phyloP scores from a whole-genome alignment of 1,284 basidiomycete genomes.

The Ustilago crameri region DNA sequence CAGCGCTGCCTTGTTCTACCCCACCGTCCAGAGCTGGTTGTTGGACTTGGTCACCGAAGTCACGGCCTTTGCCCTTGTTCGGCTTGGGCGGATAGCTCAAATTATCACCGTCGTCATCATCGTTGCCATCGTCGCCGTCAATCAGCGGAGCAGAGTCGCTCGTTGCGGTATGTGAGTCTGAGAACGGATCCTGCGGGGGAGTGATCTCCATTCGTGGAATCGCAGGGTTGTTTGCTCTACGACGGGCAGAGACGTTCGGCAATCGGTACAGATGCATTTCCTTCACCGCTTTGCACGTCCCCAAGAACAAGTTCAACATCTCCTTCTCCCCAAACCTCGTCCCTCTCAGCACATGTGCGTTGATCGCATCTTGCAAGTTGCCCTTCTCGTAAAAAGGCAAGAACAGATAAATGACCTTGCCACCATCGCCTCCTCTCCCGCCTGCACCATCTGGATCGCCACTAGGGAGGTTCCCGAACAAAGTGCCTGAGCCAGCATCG shows the following conservation, averaged over 20 bases:
- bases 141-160: conserved; percentile 49
- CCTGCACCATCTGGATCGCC: conserved; percentile 49
- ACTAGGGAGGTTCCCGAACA: conserved; percentile 55
- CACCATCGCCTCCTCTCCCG: conserved; percentile 32
- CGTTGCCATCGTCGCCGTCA: conserved; percentile 64
- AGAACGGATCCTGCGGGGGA: conserved; percentile 43
- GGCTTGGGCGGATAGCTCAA: conserved; percentile 53
- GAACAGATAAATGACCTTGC: conserved; percentile 72
- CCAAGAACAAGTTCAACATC: conserved; percentile 88
- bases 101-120: conserved; percentile 71
- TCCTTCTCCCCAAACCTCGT: conserved; percentile 86
- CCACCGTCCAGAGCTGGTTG: conserved; percentile 70
- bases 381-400: conserved; percentile 83
- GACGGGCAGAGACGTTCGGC: conserved; percentile 38
- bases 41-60: conserved; percentile 20
- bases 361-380: conserved; percentile 94
- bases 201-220: conserved; percentile 34
- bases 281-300: conserved; percentile 89
- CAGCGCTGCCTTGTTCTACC: conserved; percentile 63
- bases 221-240: conserved; percentile 3
- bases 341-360: conserved; percentile 83
- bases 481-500: conserved; percentile 38
- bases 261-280: conserved; percentile 80
- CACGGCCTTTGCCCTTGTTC: conserved; percentile 43
- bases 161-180: conserved; percentile 18